Base-by-base conservation (phyloP, 768 basidiomycete genomes). In the Termitomyces sp. region DNA sequence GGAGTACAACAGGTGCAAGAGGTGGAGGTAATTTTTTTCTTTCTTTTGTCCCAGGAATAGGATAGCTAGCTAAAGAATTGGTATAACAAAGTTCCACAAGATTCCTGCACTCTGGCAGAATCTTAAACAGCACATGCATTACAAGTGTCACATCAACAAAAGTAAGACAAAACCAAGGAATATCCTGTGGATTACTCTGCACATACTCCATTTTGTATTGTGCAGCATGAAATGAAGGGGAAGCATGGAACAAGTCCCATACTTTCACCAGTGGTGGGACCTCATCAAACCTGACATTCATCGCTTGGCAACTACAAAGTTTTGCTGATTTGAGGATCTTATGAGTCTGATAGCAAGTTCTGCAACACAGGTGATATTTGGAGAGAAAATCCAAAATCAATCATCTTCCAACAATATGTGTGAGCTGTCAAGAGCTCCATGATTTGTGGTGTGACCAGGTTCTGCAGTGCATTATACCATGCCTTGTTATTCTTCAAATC, bases 391-490 rank as follows among this genome's bases (percentile, higher is more conserved):
- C 9, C 24, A 17, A 57, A 57, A 34, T 57, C 56, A 32, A 53
- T 49, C 7, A 24, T 22, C 28, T 49, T 57, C 56, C 56, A 57
- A 1, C 56, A 52, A 30, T 53, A 34, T 17, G 45, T 42, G 2
- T 57, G 56, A 40, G 56, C 46, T 2, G 32, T 30, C 46, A 57
- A 49, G 26, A 57, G 51, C 46, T 45, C 21, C 51, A 57, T 57
- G 14, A 57, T 21, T 17, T 53, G 26, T 15, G 51, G 40, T 43
- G 56, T 57, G 0, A 47, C 19, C 7, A 45, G 51, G 15, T 57
- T 47, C 44, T 45, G 37, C 3, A 45, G 44, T 12, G 55, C 37
- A 2, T 24, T 14, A 9, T 2, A 21, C 43, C 19, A 51, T 14
- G 35, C 24, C 0, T 42, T 22, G 1, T 57, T 32, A 9, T n/a